A percentile compares a stretch with the other conserved stretches of the same genome.
phyloP scores from a whole-genome alignment of 441 rosid species.

The Pelargonium citronellum region DNA sequence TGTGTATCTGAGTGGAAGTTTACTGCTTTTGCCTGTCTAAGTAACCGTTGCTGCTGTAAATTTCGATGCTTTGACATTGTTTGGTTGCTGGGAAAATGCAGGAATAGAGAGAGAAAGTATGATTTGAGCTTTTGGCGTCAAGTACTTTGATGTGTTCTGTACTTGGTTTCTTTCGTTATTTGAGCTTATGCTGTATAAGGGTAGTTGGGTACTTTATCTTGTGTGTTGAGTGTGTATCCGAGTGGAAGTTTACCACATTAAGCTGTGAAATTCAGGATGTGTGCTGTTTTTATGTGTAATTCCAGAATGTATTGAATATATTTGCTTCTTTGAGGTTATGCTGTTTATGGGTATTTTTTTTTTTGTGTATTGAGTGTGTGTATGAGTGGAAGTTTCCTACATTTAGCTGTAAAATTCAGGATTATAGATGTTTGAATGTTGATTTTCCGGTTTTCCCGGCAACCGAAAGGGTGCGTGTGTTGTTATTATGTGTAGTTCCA shows the following conservation, averaged over 20 bases:
- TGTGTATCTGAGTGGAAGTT: no score
- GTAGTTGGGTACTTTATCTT: background rate
- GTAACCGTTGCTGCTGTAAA: no score
- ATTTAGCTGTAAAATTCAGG: background rate
- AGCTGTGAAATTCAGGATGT: background rate
- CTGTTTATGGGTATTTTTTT: background rate
- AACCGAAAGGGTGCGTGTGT: background rate
- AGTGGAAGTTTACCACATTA: background rate
- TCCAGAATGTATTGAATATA: background rate
- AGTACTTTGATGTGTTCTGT: no score
- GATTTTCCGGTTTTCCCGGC: no score
- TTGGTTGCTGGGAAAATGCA: no score
- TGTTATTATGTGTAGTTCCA: background rate
- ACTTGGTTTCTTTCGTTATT: no score
- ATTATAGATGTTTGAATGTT: background rate
- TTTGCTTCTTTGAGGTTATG: background rate
- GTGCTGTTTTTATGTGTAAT: background rate
- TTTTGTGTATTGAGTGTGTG: background rate
- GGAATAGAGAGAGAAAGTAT: no score
- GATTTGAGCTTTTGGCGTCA: no score
- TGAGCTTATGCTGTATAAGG: no score
- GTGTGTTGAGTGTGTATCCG: background rate
- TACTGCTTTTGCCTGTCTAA: no score
- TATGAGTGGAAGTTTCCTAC: background rate
- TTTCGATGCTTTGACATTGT: no score